phyloP scores from a whole-genome alignment of 768 basidiomycete species.

The Fomitopsis pulvina region DNA sequence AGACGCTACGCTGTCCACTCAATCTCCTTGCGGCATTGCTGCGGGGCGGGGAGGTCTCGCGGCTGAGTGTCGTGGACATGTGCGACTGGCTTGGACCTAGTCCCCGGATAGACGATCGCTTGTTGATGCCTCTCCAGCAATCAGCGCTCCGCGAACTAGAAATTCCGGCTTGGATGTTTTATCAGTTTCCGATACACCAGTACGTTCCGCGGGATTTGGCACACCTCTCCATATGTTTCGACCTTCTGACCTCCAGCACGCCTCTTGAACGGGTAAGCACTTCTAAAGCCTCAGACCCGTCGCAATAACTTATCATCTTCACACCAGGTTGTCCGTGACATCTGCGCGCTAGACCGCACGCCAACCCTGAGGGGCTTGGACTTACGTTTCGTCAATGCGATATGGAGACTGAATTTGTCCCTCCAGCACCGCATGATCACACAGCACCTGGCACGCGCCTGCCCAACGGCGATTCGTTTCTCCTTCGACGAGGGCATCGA shows the following conservation, averaged over 20 bases:
- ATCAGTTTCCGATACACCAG: background rate
- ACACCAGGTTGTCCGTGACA: background rate
- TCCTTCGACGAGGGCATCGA: constrained; percentile 1
- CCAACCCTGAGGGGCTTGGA: background rate
- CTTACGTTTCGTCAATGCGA: background rate
- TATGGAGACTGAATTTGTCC: constrained; percentile 1
- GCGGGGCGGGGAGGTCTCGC: background rate
- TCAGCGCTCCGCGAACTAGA: background rate
- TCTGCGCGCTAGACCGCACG: background rate
- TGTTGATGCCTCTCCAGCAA: constrained; percentile 1
- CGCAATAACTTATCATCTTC: background rate
- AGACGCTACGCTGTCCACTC: constrained; percentile 1
- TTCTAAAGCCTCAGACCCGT: background rate
- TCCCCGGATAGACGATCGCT: background rate
- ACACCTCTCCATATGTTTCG: background rate
- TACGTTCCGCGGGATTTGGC: background rate
- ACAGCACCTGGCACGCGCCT: background rate
- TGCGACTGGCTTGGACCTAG: constrained; percentile 2
- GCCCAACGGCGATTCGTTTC: background rate
- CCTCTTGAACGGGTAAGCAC: background rate
- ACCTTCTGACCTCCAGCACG: background rate
- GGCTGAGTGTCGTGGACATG: constrained; percentile 1
- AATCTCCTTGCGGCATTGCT: constrained; percentile 1
- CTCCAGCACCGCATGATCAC: constrained; percentile 3
- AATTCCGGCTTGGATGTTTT: background rate